Evolutionary conservation across 148 eudicot genomes (phyloP).

Genomic region (Vaccinium vitisidaea): DNA sequence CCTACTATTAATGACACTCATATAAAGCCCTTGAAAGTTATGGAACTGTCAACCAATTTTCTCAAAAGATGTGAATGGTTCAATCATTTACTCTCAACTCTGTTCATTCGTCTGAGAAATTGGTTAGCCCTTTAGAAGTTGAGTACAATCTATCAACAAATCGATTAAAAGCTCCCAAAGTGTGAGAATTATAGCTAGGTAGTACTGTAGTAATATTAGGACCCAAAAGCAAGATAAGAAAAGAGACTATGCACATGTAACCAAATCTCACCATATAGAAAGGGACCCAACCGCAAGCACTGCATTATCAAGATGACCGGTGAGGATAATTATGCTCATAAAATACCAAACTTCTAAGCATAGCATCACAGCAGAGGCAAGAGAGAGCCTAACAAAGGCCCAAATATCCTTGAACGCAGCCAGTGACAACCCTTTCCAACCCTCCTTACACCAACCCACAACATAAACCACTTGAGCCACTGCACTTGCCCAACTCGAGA

Average conservation of each 20-base stretch:
- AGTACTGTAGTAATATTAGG: not conserved
- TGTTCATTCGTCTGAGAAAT: not conserved
- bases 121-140: not conserved
- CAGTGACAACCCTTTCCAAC: conserved; percentile 65
- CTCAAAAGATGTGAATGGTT: not conserved
- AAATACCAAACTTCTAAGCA: conserved; percentile 81
- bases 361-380: conserved; percentile 79
- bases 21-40: not conserved
- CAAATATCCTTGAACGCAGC: conserved; percentile 64
- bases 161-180: too few relatives aligned
- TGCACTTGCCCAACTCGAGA: conserved; percentile 45
- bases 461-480: conserved; percentile 55
- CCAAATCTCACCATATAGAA: conserved; percentile 64
- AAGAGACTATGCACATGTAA: not conserved
- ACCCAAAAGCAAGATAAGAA: not conserved
- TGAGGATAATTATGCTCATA: conserved; percentile 61
- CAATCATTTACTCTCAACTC: not conserved
- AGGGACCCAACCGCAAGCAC: conserved; percentile 78
- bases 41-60: not conserved
- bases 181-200: too few relatives aligned
- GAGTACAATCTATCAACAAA: not conserved
- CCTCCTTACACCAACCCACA: conserved; percentile 66
- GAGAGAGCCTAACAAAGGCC: conserved; percentile 68
- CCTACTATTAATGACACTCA: not conserved
- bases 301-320: conserved; percentile 65